A percentile compares a stretch with the other conserved stretches of the same genome.
Conservation (phyloP, 345 rosid genomes). For the Salix dunnii region DNA sequence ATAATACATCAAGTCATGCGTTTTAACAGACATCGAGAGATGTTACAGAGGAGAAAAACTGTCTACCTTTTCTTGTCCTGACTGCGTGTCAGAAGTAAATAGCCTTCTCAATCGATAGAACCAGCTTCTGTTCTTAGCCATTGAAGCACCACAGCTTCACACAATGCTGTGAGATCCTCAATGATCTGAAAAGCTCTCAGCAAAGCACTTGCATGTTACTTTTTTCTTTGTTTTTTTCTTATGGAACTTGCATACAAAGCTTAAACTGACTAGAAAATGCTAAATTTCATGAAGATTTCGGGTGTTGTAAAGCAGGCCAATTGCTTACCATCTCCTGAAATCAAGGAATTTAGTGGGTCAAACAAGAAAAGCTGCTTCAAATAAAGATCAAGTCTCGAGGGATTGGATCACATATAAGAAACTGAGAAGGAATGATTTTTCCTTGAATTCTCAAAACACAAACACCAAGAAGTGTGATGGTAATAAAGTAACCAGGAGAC, state of each 20-base stretch:
- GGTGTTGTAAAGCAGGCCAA: not conserved
- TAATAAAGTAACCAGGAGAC: not conserved
- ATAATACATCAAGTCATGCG: not conserved
- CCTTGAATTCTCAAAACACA: slow-evolving; percentile 25
- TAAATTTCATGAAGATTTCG: slow-evolving; percentile 11
- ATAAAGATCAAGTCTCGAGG: slow-evolving; percentile 16
- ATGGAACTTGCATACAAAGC: not conserved
- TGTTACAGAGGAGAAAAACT: not conserved
- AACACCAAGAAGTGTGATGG: slow-evolving; percentile 21
- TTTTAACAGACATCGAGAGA: not conserved
- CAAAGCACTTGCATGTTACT: not conserved
- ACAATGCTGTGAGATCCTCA: not conserved
- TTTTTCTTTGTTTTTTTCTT: too few relatives aligned
- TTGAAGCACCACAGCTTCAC: slow-evolving; percentile 39
- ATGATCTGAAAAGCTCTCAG: not conserved
- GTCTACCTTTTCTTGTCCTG: slow-evolving; percentile 61
- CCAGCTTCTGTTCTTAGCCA: slow-evolving; percentile 78
- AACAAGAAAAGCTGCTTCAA: slow-evolving; percentile 21
- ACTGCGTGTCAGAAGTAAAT: slow-evolving; percentile 49
- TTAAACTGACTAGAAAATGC: slow-evolving; percentile 1
- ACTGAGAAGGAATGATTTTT: slow-evolving; percentile 20
- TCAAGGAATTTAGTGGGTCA: slow-evolving; percentile 18
- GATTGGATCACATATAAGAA: slow-evolving; percentile 7
- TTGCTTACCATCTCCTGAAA: slow-evolving; percentile 38
- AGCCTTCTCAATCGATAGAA: slow-evolving; percentile 63